Percentiles rank a stretch among this genome's conserved stretches.
These are phyloP conservation scores for Ceratobasidium papillatum DNA, from an alignment of 1,284 basidiomycete species.

Conservation along the genomic window DNA sequence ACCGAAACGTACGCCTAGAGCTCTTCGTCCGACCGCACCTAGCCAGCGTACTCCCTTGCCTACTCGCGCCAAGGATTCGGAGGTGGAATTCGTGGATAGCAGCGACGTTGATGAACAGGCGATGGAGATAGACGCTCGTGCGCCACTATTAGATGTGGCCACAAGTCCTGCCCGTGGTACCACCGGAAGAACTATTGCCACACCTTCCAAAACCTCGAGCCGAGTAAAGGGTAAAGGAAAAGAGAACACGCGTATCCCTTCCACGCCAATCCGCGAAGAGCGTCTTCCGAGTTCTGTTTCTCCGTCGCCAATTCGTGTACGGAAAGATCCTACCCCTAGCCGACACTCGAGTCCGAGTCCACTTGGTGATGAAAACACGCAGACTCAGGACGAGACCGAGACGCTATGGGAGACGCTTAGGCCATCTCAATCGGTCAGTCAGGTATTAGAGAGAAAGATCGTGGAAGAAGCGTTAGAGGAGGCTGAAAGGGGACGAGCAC, in stretches of 20 bases:
- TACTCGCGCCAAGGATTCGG: neutral
- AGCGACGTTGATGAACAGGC: slow-evolving; percentile 19
- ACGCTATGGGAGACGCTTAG: slow-evolving; percentile 23
- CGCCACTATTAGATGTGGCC: neutral
- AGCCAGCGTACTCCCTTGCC: neutral
- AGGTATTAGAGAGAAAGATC: slow-evolving; percentile 14
- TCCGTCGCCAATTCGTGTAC: slow-evolving; percentile 1
- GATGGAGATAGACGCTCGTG: slow-evolving; percentile 11
- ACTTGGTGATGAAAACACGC: slow-evolving; percentile 1
- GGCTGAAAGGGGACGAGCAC: slow-evolving; percentile 12
- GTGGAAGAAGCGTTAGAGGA: slow-evolving; percentile 22
- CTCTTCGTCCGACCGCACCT: neutral
- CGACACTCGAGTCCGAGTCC: slow-evolving; percentile 2
- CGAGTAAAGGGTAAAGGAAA: neutral
- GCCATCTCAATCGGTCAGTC: slow-evolving; percentile 31
- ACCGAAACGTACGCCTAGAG: neutral
- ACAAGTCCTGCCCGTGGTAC: neutral
- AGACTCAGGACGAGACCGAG: slow-evolving; percentile 29
- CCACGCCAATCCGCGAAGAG: slow-evolving; percentile 10
- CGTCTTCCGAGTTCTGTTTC: slow-evolving; percentile 26
- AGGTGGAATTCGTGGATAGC: neutral
- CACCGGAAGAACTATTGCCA: neutral
- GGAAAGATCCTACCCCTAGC: neutral
- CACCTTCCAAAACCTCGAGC: neutral
- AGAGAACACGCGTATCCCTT: neutral